These are phyloP conservation scores for Triticum dicoccoides DNA, from an alignment of 176 grass and related monocot species.

Conservation along the genomic window DNA sequence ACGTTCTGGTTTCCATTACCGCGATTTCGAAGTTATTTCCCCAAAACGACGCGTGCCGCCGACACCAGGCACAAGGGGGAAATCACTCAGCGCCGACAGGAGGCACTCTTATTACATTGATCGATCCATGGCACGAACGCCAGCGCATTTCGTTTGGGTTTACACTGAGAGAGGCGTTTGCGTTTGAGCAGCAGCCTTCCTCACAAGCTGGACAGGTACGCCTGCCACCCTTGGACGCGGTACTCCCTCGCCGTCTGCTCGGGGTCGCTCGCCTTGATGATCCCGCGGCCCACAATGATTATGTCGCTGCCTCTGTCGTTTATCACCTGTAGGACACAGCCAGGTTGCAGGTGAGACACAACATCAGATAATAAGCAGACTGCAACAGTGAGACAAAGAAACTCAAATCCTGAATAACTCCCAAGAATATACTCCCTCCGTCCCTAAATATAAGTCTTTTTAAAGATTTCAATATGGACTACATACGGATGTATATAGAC, in stretches of 20 bases:
- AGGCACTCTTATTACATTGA: conserved; percentile 21
- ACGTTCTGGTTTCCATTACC: neutral
- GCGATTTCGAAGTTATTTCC: neutral
- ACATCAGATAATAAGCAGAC: neutral
- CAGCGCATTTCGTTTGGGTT: neutral
- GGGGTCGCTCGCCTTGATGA: conserved; percentile 73
- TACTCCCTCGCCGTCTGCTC: conserved; percentile 58
- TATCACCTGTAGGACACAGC: conserved; percentile 52
- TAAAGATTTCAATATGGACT: too few relatives aligned
- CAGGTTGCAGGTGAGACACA: neutral
- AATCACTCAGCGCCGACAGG: neutral
- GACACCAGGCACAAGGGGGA: neutral
- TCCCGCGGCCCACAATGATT: conserved; percentile 83
- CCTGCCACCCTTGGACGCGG: conserved; percentile 78
- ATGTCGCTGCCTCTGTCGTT: conserved; percentile 79
- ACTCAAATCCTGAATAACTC: neutral
- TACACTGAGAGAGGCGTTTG: neutral
- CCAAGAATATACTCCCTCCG: neutral
- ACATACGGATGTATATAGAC: too few relatives aligned
- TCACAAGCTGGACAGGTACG: conserved; percentile 56
- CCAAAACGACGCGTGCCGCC: neutral
- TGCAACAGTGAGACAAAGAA: neutral
- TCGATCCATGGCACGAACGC: neutral
- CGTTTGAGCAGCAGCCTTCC: conserved; percentile 12
- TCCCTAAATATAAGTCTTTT: too few relatives aligned